Evolutionary conservation across 345 rosid genomes (phyloP).

Genomic region (Adansonia digitata): DNA sequence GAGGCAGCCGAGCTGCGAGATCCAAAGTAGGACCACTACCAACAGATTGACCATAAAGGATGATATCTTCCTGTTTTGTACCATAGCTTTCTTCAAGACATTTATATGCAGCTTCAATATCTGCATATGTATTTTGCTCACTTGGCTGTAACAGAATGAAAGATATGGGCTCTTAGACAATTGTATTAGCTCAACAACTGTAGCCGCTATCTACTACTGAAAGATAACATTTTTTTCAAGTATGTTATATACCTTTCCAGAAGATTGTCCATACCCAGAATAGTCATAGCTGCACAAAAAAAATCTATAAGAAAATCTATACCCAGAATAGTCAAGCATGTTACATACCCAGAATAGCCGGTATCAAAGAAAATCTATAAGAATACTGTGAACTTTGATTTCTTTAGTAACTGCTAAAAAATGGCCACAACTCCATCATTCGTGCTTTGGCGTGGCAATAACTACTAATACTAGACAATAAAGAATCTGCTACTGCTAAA

Average conservation of each 20-base stretch:
- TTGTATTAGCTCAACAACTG: slow-evolving; percentile 8
- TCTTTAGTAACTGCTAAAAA: not conserved
- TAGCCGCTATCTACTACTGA: not conserved
- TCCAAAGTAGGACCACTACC: slow-evolving; percentile 98
- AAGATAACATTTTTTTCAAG: not conserved
- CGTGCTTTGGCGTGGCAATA: not conserved
- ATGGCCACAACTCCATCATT: not conserved
- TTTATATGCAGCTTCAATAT: slow-evolving; percentile 89
- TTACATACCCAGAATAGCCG: too few relatives aligned
- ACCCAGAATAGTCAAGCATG: slow-evolving; percentile 96
- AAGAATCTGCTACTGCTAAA: not conserved
- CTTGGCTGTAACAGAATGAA: slow-evolving; percentile 67
- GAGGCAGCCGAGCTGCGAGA: slow-evolving; percentile 75
- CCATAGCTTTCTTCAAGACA: slow-evolving; percentile 93
- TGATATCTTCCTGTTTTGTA: slow-evolving; percentile 76
- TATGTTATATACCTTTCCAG: slow-evolving; percentile 74
- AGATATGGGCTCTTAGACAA: slow-evolving; percentile 18
- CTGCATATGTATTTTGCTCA: slow-evolving; percentile 92
- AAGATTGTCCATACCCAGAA: slow-evolving; percentile 93
- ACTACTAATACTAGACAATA: not conserved
- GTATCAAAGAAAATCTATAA: slow-evolving; percentile 12
- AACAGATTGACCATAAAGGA: slow-evolving; percentile 98
- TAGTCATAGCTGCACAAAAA: slow-evolving; percentile 74
- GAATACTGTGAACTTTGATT: not conserved
- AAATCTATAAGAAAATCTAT: slow-evolving; percentile 39